A percentile compares a stretch with the other conserved stretches of the same genome.
Evolutionary conservation across 2,329 filamentous ascomycete species (phyloP).

Genomic region (Aspergillus jensenii): DNA sequence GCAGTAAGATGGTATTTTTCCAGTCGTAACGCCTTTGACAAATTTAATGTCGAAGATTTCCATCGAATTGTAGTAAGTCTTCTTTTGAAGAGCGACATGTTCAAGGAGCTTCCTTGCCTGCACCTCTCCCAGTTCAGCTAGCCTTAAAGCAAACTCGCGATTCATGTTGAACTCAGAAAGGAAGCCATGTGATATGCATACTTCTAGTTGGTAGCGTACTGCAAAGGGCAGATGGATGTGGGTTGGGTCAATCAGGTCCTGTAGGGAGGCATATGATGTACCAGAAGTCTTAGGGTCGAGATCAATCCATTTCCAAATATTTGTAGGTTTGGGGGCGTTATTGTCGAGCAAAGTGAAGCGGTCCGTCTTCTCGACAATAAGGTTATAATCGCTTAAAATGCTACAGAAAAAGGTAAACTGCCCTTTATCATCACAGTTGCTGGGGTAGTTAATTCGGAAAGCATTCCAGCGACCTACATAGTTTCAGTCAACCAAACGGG

Average conservation of each 20-base stretch:
- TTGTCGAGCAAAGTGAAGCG: constrained; percentile 42
- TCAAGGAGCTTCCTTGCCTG: constrained; percentile 70
- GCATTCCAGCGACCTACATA: constrained; percentile 60
- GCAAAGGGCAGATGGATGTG: constrained; percentile 61
- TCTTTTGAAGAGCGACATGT: constrained; percentile 66
- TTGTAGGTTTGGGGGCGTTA: constrained; percentile 18
- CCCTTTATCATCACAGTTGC: constrained; percentile 23
- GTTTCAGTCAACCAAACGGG: constrained; percentile 4
- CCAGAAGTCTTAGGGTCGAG: constrained; percentile 23
- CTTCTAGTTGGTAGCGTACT: constrained; percentile 87
- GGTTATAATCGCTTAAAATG: constrained; percentile 71
- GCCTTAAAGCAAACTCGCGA: constrained; percentile 63
- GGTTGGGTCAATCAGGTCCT: constrained; percentile 34
- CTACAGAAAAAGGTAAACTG: constrained; percentile 48
- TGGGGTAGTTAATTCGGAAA: constrained; percentile 53
- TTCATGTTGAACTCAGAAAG: constrained; percentile 75
- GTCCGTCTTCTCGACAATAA: constrained; percentile 50
- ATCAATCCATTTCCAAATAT: constrained; percentile 45
- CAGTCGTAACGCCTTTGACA: constrained; percentile 47
- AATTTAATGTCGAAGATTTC: constrained; percentile 61
- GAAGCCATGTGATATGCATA: constrained; percentile 78
- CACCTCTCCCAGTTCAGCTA: constrained; percentile 52
- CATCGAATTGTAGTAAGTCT: constrained; percentile 68
- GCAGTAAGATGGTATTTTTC: constrained; percentile 69
- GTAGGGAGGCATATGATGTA: constrained; percentile 33